Evolutionary conservation across 148 eudicot species (phyloP).

Genomic region (Rhododendron ferrugineum): DNA sequence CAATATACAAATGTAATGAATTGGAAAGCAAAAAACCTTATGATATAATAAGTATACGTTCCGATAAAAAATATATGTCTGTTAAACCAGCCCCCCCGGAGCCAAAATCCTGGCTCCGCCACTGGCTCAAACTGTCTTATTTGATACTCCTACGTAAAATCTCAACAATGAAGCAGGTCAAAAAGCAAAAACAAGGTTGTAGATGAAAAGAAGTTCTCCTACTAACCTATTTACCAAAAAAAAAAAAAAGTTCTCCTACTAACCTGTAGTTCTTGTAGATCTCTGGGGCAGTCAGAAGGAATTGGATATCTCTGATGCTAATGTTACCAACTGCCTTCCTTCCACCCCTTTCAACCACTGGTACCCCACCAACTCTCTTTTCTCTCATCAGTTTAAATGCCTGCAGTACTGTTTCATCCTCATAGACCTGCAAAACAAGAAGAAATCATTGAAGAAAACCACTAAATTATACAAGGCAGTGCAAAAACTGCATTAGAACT

Average conservation of each 20-base stretch:
- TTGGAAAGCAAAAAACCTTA: no score
- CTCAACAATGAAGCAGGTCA: background rate
- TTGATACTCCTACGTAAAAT: background rate
- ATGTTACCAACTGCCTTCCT: constrained; percentile 81
- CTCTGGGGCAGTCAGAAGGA: constrained; percentile 76
- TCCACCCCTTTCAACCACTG: constrained; percentile 66
- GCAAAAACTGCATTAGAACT: background rate
- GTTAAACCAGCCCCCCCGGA: no score
- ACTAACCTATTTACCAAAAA: constrained; percentile 33
- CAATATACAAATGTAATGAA: no score
- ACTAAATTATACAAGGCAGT: no score
- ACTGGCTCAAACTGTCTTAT: background rate
- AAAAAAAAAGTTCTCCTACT: constrained; percentile 7
- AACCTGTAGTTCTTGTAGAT: constrained; percentile 88
- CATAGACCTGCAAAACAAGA: constrained; percentile 46
- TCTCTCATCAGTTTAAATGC: constrained; percentile 87
- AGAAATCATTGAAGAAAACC: background rate
- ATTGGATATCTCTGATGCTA: constrained; percentile 90
- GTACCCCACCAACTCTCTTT: constrained; percentile 81
- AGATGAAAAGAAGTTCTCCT: constrained; percentile 1
- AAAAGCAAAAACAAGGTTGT: background rate
- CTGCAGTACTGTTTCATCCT: constrained; percentile 86
- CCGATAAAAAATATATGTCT: no score
- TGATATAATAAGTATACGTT: no score
- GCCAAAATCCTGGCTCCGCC: no score